Evolutionary conservation across 495 filamentous ascomycete genomes (phyloP), one percentile per base, ranked within the genome.

Genomic region (Xylaria scruposa): DNA sequence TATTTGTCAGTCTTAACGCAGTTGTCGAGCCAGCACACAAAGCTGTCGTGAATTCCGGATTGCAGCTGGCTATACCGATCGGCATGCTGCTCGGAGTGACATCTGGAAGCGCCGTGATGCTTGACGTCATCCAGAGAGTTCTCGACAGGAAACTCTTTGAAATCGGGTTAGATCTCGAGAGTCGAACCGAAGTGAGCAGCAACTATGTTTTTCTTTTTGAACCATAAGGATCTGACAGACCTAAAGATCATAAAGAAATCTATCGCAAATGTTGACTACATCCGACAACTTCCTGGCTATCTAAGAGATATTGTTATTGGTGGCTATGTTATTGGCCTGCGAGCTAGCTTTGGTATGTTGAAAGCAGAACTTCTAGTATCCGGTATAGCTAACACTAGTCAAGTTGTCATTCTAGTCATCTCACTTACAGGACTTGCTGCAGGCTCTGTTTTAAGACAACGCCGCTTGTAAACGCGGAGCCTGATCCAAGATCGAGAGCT

Each of bases 1-100:
- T 86, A 0, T 91, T 90, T 76, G 82, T 91, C 36, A 81, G 82
- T 5, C 85, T 91, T 67, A 86, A 89, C n/a, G 81, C 86, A 3
- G 77, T 84, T 33, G 68, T 89, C 10, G 81, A 86, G 26, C 79
- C 81, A 0, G 73, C 81, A 4, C 85, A 90, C 66, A 81, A 87
- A 10, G 88, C 87, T 3, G 87, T 88, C 70, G 86, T 87, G 0
- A 86, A 85, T 0, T 83, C 85, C 3, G 85, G 85, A 4, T 84
- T 87, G 65, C 85, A 87, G 71, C 74, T 91, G 1, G 76, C 85
- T 12, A 73, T 79, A 40, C 86, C 83, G 17, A 80, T 90, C 44
- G 84, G 84, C 38, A 80, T 85, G 74, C 86, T 85, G 0, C 77
- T 86, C 0, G 87, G 88, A 15, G 76, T 89, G 0, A 83, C 88